Conservation (phyloP, 352 stramenopile species). For the Phytopythium cucurbitacearum region DNA sequence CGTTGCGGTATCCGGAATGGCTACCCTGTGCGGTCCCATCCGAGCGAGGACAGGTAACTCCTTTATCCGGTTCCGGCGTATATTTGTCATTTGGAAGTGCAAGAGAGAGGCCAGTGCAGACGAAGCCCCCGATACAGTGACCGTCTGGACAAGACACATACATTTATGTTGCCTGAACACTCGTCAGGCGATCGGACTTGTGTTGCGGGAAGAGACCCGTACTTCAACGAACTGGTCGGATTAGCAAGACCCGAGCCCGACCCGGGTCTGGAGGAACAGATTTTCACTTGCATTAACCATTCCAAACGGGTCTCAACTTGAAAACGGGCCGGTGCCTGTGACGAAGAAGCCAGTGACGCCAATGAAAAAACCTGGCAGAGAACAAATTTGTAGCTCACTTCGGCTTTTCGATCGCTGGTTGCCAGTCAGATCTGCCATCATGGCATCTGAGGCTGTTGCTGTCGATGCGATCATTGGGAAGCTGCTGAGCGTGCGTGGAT, state of each 20-base stretch:
- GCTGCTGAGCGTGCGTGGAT: constrained; percentile 86
- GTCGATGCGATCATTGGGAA: constrained; percentile 89
- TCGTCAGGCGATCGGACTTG: too few relatives aligned
- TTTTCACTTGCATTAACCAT: too few relatives aligned
- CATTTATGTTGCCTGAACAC: too few relatives aligned
- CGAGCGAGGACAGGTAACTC: not conserved
- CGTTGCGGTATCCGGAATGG: not conserved
- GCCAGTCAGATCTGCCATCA: not conserved
- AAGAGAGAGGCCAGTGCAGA: not conserved
- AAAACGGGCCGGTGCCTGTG: not conserved
- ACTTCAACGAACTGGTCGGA: too few relatives aligned
- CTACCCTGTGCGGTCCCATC: too few relatives aligned
- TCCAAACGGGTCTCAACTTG: not conserved
- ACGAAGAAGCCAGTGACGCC: not conserved
- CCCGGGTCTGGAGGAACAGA: too few relatives aligned
- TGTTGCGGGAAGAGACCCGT: too few relatives aligned
- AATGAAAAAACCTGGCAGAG: not conserved
- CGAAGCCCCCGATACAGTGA: not conserved
- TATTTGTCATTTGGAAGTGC: not conserved
- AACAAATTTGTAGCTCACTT: not conserved
- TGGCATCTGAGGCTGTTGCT: constrained; percentile 42
- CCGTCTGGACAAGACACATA: not conserved
- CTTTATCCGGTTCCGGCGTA: not conserved
- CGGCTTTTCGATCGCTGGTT: not conserved
- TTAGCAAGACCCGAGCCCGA: too few relatives aligned